phyloP scores from a whole-genome alignment of 805 yeast species.

The Monosporozyma unispora region DNA sequence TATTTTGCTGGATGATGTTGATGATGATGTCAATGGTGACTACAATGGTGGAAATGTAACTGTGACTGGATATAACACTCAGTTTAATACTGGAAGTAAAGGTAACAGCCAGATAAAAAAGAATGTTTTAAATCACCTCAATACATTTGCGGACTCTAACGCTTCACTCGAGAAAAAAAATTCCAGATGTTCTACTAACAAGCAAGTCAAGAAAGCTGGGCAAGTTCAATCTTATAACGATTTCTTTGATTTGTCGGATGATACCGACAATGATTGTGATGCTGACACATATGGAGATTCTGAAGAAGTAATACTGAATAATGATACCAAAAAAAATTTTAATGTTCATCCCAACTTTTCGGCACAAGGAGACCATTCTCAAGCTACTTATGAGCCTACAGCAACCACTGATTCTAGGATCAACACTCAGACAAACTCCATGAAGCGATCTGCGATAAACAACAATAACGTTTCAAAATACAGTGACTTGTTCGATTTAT shows the following conservation, averaged over 20 bases:
- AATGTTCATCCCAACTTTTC: too few relatives aligned
- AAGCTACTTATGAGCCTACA: neutral
- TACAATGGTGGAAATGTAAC: neutral
- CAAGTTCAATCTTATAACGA: constrained; percentile 6
- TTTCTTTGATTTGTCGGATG: constrained; percentile 8
- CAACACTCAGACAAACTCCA: neutral
- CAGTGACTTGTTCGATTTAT: constrained; percentile 18
- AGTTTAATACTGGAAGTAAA: neutral
- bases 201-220: neutral
- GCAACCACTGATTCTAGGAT: neutral
- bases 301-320: neutral
- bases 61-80: neutral
- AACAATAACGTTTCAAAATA: constrained; percentile 4
- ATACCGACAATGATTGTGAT: constrained; percentile 2
- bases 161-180: neutral
- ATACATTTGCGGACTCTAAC: neutral
- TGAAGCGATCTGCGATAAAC: neutral
- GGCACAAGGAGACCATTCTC: too few relatives aligned
- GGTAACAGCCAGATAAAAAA: neutral
- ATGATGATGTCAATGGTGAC: neutral
- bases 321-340: neutral
- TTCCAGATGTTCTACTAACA: neutral
- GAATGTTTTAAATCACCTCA: neutral
- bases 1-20: neutral
- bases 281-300: neutral